These are phyloP conservation scores for Eutrema salsugineum DNA, from an alignment of 441 rosid genomes.

Conservation along the genomic window DNA sequence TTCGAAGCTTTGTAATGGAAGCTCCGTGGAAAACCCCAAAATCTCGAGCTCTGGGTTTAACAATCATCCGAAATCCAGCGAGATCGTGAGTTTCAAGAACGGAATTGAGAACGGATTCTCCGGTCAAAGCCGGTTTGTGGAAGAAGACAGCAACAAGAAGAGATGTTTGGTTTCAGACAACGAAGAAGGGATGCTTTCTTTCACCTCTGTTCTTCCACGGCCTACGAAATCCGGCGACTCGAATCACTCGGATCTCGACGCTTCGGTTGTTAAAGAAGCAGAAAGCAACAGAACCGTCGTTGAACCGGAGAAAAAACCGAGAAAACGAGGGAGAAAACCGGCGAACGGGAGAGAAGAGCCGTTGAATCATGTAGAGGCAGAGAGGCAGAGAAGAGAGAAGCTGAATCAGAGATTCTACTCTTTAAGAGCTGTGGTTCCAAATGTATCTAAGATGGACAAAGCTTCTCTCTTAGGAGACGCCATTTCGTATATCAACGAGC, in stretches of 20 bases:
- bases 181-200: slow-evolving; percentile 23
- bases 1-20: slow-evolving; percentile 38
- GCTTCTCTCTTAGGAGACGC: slow-evolving; percentile 94
- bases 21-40: slow-evolving; percentile 40
- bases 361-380: slow-evolving; percentile 91
- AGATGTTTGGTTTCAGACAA: slow-evolving; percentile 29
- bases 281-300: slow-evolving; percentile 48
- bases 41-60: slow-evolving; percentile 49
- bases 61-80: slow-evolving; percentile 36
- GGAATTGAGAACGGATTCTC: slow-evolving; percentile 25
- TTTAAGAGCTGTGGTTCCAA: slow-evolving; percentile 84
- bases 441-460: slow-evolving; percentile 92
- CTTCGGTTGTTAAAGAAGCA: slow-evolving; percentile 71
- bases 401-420: slow-evolving; percentile 85
- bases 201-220: slow-evolving; percentile 15
- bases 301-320: slow-evolving; percentile 76
- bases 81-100: slow-evolving; percentile 20
- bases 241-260: slow-evolving; percentile 84
- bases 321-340: slow-evolving; percentile 88
- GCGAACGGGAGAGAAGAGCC: slow-evolving; percentile 96
- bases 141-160: slow-evolving; percentile 21
- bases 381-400: slow-evolving; percentile 95
- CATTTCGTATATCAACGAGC: slow-evolving; percentile 80
- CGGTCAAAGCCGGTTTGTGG: slow-evolving; percentile 37
- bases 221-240: slow-evolving; percentile 54